phyloP scores from a whole-genome alignment of 164 flowering plant genomes.

The Umbellularia californica region DNA sequence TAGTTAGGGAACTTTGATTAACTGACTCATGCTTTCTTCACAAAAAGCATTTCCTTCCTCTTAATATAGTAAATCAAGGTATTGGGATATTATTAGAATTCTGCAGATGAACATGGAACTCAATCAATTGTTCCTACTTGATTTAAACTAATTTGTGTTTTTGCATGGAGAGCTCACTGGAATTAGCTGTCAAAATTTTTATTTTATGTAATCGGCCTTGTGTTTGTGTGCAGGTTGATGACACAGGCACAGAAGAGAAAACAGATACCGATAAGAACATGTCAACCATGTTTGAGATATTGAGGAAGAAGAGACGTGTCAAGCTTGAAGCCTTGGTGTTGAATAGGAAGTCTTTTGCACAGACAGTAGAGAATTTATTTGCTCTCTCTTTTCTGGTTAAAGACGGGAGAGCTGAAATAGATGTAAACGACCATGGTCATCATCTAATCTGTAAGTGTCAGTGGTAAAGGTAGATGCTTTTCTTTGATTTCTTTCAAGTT shows the following conservation, averaged over 20 bases:
- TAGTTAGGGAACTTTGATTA: not conserved
- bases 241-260: slow-evolving; percentile 37
- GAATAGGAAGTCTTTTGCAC: slow-evolving; percentile 73
- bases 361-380: slow-evolving; percentile 84
- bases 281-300: slow-evolving; percentile 63
- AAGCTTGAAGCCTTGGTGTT: slow-evolving; percentile 59
- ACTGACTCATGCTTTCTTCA: not conserved
- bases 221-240: slow-evolving; percentile 44
- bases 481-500: not conserved
- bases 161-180: not conserved
- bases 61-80: not conserved
- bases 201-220: not conserved
- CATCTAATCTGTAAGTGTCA: slow-evolving; percentile 67
- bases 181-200: not conserved
- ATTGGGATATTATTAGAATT: not conserved
- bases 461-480: not conserved
- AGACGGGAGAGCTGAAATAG: slow-evolving; percentile 75
- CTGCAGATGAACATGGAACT: not conserved
- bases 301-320: slow-evolving; percentile 49
- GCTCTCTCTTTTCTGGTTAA: slow-evolving; percentile 78
- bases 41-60: not conserved
- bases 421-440: slow-evolving; percentile 41
- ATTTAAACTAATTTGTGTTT: not conserved
- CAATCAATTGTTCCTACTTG: not conserved
- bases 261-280: slow-evolving; percentile 86